Percentiles rank a stretch among this genome's conserved stretches.
Conservation (phyloP, 108 stramenopile species). For the Bacterosira constricta region DNA sequence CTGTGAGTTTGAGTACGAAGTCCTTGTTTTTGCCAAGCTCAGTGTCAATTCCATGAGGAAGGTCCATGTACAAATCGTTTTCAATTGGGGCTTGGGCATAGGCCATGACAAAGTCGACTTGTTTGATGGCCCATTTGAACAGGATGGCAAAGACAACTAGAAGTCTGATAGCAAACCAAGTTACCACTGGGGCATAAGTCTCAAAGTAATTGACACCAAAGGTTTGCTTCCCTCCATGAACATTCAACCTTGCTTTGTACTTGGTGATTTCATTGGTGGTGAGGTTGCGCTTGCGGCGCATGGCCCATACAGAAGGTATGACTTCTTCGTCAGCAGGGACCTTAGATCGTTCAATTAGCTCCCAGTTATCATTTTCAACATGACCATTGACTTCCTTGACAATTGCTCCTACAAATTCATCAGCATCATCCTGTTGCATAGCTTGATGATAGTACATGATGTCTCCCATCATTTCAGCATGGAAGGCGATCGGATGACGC, state of each 20-base stretch:
- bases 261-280: slow-evolving; percentile 17
- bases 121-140: background rate
- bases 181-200: background rate
- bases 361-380: background rate
- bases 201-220: background rate
- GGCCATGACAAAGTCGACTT: slow-evolving; percentile 30
- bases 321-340: slow-evolving; percentile 16
- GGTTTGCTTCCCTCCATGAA: background rate
- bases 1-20: slow-evolving; percentile 36
- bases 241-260: slow-evolving; percentile 23
- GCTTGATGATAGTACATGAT: slow-evolving; percentile 35
- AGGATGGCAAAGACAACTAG: background rate
- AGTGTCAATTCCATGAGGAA: slow-evolving; percentile 48
- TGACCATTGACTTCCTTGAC: slow-evolving; percentile 29
- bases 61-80: slow-evolving; percentile 45
- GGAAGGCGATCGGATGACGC: slow-evolving; percentile 13
- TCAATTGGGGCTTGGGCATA: slow-evolving; percentile 55
- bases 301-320: slow-evolving; percentile 27
- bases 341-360: background rate
- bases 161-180: background rate
- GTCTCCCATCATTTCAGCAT: slow-evolving; percentile 10
- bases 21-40: slow-evolving; percentile 11
- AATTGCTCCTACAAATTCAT: slow-evolving; percentile 14
- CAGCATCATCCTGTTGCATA: slow-evolving; percentile 14
- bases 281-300: slow-evolving; percentile 29